Base-by-base conservation (phyloP, 1,284 basidiomycete genomes). In the Polyporus tsugae region DNA sequence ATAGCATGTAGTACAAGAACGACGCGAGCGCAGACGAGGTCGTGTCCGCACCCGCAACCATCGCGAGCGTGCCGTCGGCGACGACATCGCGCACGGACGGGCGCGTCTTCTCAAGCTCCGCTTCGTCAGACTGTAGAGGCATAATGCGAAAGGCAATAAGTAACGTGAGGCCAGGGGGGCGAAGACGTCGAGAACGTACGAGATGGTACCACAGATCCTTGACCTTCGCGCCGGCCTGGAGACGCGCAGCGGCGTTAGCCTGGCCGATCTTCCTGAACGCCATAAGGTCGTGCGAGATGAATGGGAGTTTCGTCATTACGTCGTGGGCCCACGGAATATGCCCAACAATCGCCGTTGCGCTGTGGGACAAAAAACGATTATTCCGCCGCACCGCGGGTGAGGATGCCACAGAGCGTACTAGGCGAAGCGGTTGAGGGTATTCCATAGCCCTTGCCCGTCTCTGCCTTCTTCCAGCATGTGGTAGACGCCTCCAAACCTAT, bases 141-240 rank as follows among this genome's bases (percentile, higher is more conserved):
- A 4, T 6, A 11, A 22, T 25, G 2, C 0, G 5, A 13, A 49
- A 49, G 3, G 2, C 6, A 6, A n/a, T 35, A 7, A 55, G 15
- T 2, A 55, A 35, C 2, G 53, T 29, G 33, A 15, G 25, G 6
- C 2, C 33, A 17, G 15, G 6, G 7, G 15, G 4, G n/a, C 13
- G 11, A 3, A 55, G 6, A 17, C 52, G 1, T 11, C 33, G 29
- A 46, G 11, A n/a, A 52, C 53, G 53, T 6, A 55, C 53, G 2
- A 55, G 53, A 35, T 55, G 53, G 4, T 55, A 55, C 53, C 53
- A 55, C 29, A 55, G 19, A 35, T 55, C 53, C 17, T 55, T 55
- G 29, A 55, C 19, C 19, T 35, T 19, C 53, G 53, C 53, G 25
- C 53, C 53, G 1, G 29, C 33, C 33, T 55, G 33, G 15, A 25